Percentiles rank a stretch among this genome's conserved stretches.
phyloP scores from a whole-genome alignment of 148 eudicot genomes.

The Amaranthus hypochondriacus region DNA sequence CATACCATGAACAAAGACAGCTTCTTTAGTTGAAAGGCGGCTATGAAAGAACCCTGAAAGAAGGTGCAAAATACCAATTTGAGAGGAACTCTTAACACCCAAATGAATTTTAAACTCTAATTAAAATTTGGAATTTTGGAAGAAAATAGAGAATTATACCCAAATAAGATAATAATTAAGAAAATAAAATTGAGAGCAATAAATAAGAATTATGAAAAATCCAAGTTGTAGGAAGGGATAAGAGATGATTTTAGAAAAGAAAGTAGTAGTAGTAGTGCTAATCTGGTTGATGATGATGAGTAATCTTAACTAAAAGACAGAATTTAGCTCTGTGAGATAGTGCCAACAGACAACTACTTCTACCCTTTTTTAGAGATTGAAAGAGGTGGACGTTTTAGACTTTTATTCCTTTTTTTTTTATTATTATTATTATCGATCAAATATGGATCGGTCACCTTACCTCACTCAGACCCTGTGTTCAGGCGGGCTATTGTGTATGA shows the following conservation, averaged over 20 bases:
- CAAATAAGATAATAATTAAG: not conserved
- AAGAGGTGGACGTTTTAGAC: not conserved
- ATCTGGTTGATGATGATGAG: too few species aligned
- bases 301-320: not conserved
- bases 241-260: slow-evolving; percentile 12
- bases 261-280: slow-evolving; percentile 3
- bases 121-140: not conserved
- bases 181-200: not conserved
- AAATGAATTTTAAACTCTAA: too few species aligned
- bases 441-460: too few species aligned
- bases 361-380: slow-evolving; percentile 10
- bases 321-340: slow-evolving; percentile 6
- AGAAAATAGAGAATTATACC: not conserved
- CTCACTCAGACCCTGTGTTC: too few species aligned
- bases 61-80: slow-evolving; percentile 4
- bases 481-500: too few species aligned
- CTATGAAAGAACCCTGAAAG: not conserved
- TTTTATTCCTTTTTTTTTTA: too few species aligned
- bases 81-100: not conserved
- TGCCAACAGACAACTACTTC: slow-evolving; percentile 13
- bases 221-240: too few species aligned
- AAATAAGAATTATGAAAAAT: not conserved
- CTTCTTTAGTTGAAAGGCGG: not conserved
- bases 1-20: slow-evolving; percentile 16
- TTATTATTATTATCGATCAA: too few species aligned